Evolutionary conservation across 2,329 filamentous ascomycete species (phyloP).

Genomic region (Pseudonectria foliicola): DNA sequence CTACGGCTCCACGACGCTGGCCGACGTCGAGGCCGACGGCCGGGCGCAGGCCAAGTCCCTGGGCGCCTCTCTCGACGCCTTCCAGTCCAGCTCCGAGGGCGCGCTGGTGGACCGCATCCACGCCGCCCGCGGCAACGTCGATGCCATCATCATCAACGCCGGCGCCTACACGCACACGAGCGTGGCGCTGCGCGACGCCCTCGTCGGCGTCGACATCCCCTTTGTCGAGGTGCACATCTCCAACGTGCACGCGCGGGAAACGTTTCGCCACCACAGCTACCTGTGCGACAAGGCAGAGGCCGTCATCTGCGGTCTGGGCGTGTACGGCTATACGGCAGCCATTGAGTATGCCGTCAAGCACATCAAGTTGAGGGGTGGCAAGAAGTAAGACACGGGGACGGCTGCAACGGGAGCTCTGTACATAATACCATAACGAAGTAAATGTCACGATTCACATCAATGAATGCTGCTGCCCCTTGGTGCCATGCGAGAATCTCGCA

Average conservation of each 20-base stretch:
- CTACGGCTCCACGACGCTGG: constrained; percentile 64
- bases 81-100: constrained; percentile 76
- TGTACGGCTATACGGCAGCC: constrained; percentile 54
- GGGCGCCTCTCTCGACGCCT: constrained; percentile 44
- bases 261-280: constrained; percentile 62
- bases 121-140: constrained; percentile 47
- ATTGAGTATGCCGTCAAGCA: constrained; percentile 46
- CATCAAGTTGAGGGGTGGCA: constrained; percentile 32
- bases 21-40: constrained; percentile 48
- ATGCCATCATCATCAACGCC: constrained; percentile 69
- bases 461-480: no score
- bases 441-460: no score
- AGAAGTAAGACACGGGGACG: no score
- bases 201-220: constrained; percentile 60
- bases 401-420: no score
- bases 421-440: no score
- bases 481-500: no score
- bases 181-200: constrained; percentile 67
- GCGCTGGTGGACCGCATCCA: constrained; percentile 69
- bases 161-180: constrained; percentile 71
- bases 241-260: constrained; percentile 66
- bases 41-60: constrained; percentile 42
- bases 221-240: constrained; percentile 74
- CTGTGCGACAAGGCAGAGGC: constrained; percentile 69
- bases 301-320: constrained; percentile 63